phyloP scores from a whole-genome alignment of 2,329 filamentous ascomycete genomes.

The Ophiostoma populinum region DNA sequence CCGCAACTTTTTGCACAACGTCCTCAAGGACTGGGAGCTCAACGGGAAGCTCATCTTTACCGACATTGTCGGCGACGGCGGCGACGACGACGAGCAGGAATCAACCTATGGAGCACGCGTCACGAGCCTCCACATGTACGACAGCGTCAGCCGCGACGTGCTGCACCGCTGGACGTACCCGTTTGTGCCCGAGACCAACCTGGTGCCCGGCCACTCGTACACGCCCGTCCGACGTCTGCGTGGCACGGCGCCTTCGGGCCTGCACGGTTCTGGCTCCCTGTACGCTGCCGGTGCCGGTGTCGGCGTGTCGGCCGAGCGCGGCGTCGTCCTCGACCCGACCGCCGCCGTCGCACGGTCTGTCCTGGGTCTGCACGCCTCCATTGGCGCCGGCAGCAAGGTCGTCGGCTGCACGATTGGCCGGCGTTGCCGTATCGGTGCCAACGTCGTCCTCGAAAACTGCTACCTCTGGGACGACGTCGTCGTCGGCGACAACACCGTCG shows the following conservation, averaged over 20 bases:
- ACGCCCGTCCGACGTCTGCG: constrained; percentile 39
- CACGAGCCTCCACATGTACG: constrained; percentile 74
- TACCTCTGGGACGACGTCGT: constrained; percentile 77
- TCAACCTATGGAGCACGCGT: constrained; percentile 77
- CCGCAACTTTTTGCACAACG: constrained; percentile 62
- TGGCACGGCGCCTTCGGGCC: too few relatives aligned
- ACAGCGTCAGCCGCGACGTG: constrained; percentile 76
- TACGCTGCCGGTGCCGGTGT: constrained; percentile 1
- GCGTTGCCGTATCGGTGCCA: constrained; percentile 70
- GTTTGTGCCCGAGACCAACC: constrained; percentile 74
- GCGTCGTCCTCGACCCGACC: constrained; percentile 56
- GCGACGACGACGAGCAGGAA: too few relatives aligned
- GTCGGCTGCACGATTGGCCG: constrained; percentile 66
- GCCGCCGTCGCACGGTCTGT: constrained; percentile 54
- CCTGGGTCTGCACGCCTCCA: constrained; percentile 56
- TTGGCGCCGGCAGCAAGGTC: constrained; percentile 56
- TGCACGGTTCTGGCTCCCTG: too few relatives aligned
- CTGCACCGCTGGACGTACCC: constrained; percentile 77
- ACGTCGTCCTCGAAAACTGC: constrained; percentile 61
- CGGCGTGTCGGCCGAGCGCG: constrained; percentile 61
- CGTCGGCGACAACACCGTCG: constrained; percentile 55
- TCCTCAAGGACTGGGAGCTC: constrained; percentile 89
- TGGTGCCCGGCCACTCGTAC: constrained; percentile 63
- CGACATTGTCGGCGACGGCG: constrained; percentile 55
- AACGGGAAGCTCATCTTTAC: constrained; percentile 96